Base-by-base conservation (phyloP, 1,284 basidiomycete genomes). In the Cystobasidium sp. region DNA sequence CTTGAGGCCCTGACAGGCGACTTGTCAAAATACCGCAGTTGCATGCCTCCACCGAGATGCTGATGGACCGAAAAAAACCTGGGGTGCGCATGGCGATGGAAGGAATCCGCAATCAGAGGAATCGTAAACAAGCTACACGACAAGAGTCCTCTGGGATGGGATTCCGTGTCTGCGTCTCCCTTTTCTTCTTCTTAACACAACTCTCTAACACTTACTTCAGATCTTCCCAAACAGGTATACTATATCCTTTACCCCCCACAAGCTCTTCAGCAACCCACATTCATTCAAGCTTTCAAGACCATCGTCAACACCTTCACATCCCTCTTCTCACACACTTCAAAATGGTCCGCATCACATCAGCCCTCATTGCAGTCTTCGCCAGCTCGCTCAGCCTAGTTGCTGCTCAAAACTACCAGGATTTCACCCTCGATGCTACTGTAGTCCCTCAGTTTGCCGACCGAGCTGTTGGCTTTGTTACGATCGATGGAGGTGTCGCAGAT, bases 331-430 rank as follows among this genome's bases (percentile, higher is more conserved):
- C 9, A 6, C 31, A 2, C 2, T 12, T 24, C 51, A 55, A 24
- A 18, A 59, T 59, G 56, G 37, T 59, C n/a, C 56, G 39, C 56
- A 18, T 43, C 14, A 43, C 56, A 12, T 59, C 56, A 7, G 56
- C 56, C 16, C 7, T 59, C 39, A 16, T 41, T 16, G 31, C 31
- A 31, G 5, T 59, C 9, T 16, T 59, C 56, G 56, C 56, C 37
- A 41, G 56, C 37, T 31, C 56, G 7, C 18, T 43, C n/a, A 39
- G 56, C 37, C 37, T 59, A 1, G 56, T 20, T 41, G 56, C 56
- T 59, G 56, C 56, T n/a, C 56, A 59, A n/a, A 12, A 6, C 39
- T 59, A 59, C 37, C 56, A 59, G n/a, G 56, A 59, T n/a, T 59
- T 59, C 24, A 37, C 20, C 18, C 53, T 56, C 3, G 53, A 56